A percentile compares a stretch with the other conserved stretches of the same genome.
These are phyloP conservation scores for Dothideomycetes sp. DNA, from an alignment of 2,329 filamentous ascomycete species.

Conservation along the genomic window DNA sequence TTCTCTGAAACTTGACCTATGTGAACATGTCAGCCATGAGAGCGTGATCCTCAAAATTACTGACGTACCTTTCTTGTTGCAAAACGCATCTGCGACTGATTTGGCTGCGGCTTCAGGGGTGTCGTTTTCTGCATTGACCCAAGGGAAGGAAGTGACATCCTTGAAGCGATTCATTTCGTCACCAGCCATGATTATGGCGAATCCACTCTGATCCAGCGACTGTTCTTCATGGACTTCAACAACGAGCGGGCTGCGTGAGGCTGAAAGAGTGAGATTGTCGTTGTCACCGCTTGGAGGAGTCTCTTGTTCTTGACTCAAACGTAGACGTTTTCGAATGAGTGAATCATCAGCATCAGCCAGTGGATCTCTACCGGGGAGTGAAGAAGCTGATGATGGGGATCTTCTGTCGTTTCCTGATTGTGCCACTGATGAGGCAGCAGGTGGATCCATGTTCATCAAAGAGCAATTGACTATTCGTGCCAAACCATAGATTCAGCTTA, in stretches of 20 bases:
- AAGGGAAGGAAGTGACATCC: not conserved
- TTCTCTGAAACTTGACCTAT: not conserved
- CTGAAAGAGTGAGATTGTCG: slow-evolving; percentile 23
- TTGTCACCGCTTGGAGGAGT: slow-evolving; percentile 19
- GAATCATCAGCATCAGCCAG: slow-evolving; percentile 37
- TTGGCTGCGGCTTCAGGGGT: not conserved
- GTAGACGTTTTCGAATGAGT: slow-evolving; percentile 38
- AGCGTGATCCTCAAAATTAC: too few species aligned
- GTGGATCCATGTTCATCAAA: slow-evolving; percentile 17
- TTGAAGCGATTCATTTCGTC: slow-evolving; percentile 15
- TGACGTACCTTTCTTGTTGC: not conserved
- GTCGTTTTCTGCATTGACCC: not conserved
- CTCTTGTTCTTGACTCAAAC: slow-evolving; percentile 29
- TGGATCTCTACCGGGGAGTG: slow-evolving; percentile 33
- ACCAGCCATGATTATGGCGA: slow-evolving; percentile 19
- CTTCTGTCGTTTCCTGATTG: slow-evolving; percentile 15
- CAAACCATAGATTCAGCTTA: not conserved
- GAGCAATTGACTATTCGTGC: not conserved
- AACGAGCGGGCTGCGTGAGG: slow-evolving; percentile 23
- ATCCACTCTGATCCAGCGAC: not conserved
- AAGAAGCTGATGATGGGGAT: slow-evolving; percentile 13
- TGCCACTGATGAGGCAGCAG: slow-evolving; percentile 14
- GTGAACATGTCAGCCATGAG: not conserved
- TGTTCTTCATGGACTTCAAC: slow-evolving; percentile 25
- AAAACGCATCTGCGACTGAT: not conserved